Evolutionary conservation across 2,329 filamentous ascomycete species (phyloP), one percentile per base, ranked within the genome.

Genomic region (Dryadomyces sulphureus): DNA sequence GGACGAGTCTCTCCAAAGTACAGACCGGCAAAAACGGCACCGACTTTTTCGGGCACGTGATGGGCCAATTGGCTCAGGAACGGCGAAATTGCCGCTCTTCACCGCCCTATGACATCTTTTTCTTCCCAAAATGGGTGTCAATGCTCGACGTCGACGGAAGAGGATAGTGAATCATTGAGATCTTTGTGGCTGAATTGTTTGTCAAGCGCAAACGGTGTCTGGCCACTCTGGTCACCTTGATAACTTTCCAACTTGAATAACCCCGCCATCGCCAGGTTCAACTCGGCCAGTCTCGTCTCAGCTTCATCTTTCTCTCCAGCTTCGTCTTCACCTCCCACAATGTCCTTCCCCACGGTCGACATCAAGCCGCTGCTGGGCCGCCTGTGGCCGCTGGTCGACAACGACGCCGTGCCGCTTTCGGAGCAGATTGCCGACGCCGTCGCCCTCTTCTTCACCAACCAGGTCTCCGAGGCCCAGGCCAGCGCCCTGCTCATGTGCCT

Each of bases 351-450:
- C 38, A 1, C 53, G 46, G 55, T 75, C 56, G 70, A 77, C 55
- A 83, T 89, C 62, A 84, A 83, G 53, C 77, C 79, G 35, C 68
- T 90, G 27, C 73, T 90, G 48, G 78, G 78, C 57, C 76, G 82
- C 49, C 70, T 90, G 38, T 87, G 82, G 81, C 81, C 74, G 25
- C 57, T 69, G 59, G 70, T 49, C 55, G 60, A 64, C 16, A 22
- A 47, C 41, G 46, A 50, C 39, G 45, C 5, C 55, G 62, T 65
- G 4, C 81, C 89, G 46, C 77, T 79, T 16, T 79, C 89, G 12
- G 69, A 77, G 43, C 87, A 95, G 60, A 92, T 98, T 60, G 87
- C 90, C 49, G 73, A 81, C n/a, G 89, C 90, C 45, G 81, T 96
- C 55, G 81, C 86, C 5, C 73, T 90, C 58, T 93, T 95, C 59